Percentiles rank a stretch among this genome's conserved stretches.
These are phyloP conservation scores for Clathrospora elynae DNA, from an alignment of 2,329 filamentous ascomycete genomes.

Conservation along the genomic window DNA sequence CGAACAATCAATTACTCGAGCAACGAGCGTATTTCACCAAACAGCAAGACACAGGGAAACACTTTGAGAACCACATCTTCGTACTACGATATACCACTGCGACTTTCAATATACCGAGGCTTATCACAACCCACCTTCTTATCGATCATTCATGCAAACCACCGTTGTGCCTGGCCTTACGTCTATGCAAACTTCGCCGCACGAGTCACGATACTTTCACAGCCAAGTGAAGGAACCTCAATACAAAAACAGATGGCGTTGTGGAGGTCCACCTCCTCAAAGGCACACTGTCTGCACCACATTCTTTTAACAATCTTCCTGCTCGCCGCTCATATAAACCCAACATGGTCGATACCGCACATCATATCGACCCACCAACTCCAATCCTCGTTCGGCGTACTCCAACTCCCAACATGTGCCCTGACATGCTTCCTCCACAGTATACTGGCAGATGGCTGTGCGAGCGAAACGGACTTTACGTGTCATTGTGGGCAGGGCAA, in stretches of 20 bases:
- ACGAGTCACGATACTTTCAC: neutral
- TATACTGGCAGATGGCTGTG: constrained; percentile 24
- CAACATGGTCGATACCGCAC: constrained; percentile 10
- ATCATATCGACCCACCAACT: neutral
- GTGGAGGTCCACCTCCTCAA: too few relatives aligned
- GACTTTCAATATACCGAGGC: neutral
- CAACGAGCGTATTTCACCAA: neutral
- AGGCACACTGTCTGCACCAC: too few relatives aligned
- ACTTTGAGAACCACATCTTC: neutral
- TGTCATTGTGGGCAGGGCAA: constrained; percentile 24
- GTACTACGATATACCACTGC: neutral
- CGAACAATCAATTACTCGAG: too few relatives aligned
- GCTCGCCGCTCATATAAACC: constrained; percentile 1
- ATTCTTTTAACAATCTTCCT: constrained; percentile 6
- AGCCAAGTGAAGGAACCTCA: neutral
- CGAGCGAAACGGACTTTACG: constrained; percentile 23
- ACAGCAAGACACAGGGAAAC: neutral
- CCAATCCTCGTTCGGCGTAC: constrained; percentile 8
- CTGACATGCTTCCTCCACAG: constrained; percentile 25
- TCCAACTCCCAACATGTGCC: constrained; percentile 25
- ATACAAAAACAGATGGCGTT: too few relatives aligned
- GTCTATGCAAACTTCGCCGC: neutral
- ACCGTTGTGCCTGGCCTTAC: neutral
- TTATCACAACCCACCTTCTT: neutral
- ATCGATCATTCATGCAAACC: neutral